Evolutionary conservation across 148 eudicot species (phyloP), one percentile per base, ranked within the genome.

Genomic region (Polygonum aviculare): DNA sequence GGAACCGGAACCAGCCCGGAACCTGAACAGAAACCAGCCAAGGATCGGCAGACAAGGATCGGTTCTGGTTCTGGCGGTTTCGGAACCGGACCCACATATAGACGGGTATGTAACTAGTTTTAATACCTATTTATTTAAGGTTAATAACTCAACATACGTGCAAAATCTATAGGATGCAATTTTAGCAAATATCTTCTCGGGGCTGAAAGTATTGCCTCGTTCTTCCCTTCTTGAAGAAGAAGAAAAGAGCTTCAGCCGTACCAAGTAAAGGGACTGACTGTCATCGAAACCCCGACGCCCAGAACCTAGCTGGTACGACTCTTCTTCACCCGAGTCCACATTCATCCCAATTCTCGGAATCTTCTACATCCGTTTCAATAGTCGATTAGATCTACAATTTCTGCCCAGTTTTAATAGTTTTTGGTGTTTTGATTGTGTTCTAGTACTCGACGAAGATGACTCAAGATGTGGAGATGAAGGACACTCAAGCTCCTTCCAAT

Each of bases 391-490:
- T 33, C 41, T 60, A 10, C 5, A 15, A 60, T 31, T 65, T 35
- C 3, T 35, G 3, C 19, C 15, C 3, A 63, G 21, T 63, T 63
- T 63, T 11, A 0, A 12, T 33, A 6, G 31, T 35, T 35, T 10
- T 57, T 31, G 38, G 7, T 3, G 19, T 65, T 33, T 63, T 26
- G 16, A 2, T 60, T 26, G 69, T 38, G 15, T 35, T 35, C 35
- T 16, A 67, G 72, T 67, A 35, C 45, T 9, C 50, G 38, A 33
- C 15, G 12, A 85, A 83, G 60, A 90, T 90, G 97, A 85, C 97
- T 79, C 89, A 89, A 85, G 92, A 91, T 82, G 92, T 91, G 85
- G 97, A 92, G 77, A 92, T 92, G 97, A 90, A 88, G 62, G 95
- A 90, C 50, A 88, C 84, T 73, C 84, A 83, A 40, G 88, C 87